phyloP scores from a whole-genome alignment of 192 early-diverging fungal species.

The Chytriomyces hyalinus region DNA sequence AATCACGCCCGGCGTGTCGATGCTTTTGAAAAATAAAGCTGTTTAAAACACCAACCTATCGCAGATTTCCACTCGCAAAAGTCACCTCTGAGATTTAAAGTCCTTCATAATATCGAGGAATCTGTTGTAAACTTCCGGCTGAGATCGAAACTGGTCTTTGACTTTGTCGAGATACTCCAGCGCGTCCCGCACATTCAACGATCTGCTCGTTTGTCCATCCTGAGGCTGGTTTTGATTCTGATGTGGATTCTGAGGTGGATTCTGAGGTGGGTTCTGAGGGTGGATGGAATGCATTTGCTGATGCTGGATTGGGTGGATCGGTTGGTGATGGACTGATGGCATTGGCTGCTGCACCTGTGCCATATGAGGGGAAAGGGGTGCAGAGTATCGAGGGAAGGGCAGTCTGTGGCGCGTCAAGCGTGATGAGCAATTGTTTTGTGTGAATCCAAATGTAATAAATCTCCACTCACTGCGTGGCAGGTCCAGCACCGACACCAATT shows the following conservation, averaged over 20 bases:
- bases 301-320: neutral
- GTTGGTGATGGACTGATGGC: neutral
- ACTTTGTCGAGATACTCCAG: constrained; percentile 96
- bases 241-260: neutral
- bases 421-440: too few species aligned
- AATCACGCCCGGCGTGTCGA: constrained; percentile 98
- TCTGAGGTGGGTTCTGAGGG: neutral
- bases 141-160: constrained; percentile 87
- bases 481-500: too few species aligned
- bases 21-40: constrained; percentile 62
- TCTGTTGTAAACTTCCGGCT: constrained; percentile 95
- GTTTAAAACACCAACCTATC: too few species aligned
- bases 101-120: constrained; percentile 99
- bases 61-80: constrained; percentile 20
- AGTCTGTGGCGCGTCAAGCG: too few species aligned
- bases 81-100: constrained; percentile 93
- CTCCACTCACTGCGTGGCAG: too few species aligned
- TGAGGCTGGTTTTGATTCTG: constrained; percentile 13
- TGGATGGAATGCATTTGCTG: neutral
- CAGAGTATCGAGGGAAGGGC: too few species aligned
- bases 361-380: too few species aligned
- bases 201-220: constrained; percentile 24
- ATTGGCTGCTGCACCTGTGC: too few species aligned
- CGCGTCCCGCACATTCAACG: constrained; percentile 91
- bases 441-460: too few species aligned